Evolutionary conservation across 495 filamentous ascomycete genomes (phyloP).

Genomic region (Aspergillus wentii): DNA sequence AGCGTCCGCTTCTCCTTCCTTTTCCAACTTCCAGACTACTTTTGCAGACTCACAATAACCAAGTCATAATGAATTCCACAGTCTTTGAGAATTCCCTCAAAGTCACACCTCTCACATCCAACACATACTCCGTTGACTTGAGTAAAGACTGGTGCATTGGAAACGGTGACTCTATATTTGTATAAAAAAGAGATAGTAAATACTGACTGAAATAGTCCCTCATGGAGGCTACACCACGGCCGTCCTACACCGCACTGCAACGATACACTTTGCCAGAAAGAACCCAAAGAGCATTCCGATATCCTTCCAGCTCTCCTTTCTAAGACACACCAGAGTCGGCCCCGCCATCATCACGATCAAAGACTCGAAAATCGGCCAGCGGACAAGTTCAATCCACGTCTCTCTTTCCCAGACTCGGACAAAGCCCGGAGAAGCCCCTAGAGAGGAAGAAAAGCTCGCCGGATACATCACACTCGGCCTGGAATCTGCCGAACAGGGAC

Average conservation of each 20-base stretch:
- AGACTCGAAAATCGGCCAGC: slow-evolving; percentile 59
- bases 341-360: slow-evolving; percentile 51
- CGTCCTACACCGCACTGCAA: slow-evolving; percentile 46
- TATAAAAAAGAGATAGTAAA: background rate
- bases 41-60: no score
- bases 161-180: slow-evolving; percentile 30
- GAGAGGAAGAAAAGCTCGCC: slow-evolving; percentile 42
- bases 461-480: slow-evolving; percentile 53
- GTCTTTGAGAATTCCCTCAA: slow-evolving; percentile 47
- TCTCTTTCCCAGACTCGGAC: slow-evolving; percentile 42
- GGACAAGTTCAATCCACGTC: slow-evolving; percentile 54
- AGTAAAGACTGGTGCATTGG: slow-evolving; percentile 57
- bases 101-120: slow-evolving; percentile 41
- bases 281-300: slow-evolving; percentile 35
- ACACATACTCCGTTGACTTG: slow-evolving; percentile 52
- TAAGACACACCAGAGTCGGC: slow-evolving; percentile 52
- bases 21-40: no score
- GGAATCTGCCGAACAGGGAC: slow-evolving; percentile 43
- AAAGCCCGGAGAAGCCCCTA: background rate
- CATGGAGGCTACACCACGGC: slow-evolving; percentile 65
- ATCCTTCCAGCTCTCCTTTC: slow-evolving; percentile 57
- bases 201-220: slow-evolving; percentile 43
- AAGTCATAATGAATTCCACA: no score
- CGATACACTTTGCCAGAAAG: slow-evolving; percentile 47
- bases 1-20: no score